Evolutionary conservation across 176 grass and related monocot genomes (phyloP).

Genomic region (Thinopyrum elongatum): DNA sequence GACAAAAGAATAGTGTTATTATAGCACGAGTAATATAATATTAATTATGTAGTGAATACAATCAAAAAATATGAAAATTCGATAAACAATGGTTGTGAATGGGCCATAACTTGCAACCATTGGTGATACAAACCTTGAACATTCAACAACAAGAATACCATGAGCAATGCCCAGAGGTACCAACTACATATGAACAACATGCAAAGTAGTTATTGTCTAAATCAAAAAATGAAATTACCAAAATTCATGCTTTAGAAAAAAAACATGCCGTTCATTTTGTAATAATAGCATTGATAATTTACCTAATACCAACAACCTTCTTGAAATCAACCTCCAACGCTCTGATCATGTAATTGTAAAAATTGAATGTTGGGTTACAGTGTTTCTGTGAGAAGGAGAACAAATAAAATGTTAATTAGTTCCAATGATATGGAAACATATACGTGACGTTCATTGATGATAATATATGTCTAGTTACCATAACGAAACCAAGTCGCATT

Average conservation of each 20-base stretch:
- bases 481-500: conserved; percentile 84
- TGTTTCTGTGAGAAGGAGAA: conserved; percentile 49
- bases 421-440: neutral
- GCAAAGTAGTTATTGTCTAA: neutral
- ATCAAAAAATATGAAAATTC: neutral
- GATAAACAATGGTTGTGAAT: neutral
- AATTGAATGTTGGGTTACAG: conserved; percentile 75
- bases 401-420: neutral
- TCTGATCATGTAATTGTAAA: conserved; percentile 89
- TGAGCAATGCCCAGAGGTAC: conserved; percentile 82
- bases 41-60: neutral
- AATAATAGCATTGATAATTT: neutral
- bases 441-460: neutral
- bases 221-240: neutral
- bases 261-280: neutral
- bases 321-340: conserved; percentile 78
- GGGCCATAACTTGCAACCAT: neutral
- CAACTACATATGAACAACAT: conserved; percentile 51
- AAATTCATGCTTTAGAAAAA: neutral
- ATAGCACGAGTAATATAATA: neutral
- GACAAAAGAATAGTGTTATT: neutral
- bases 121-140: conserved; percentile 50
- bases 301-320: conserved; percentile 92
- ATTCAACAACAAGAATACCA: conserved; percentile 81
- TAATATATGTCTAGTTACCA: conserved; percentile 28